phyloP scores from a whole-genome alignment of 2,329 filamentous ascomycete genomes.

The Rhynchosporium agropyri region DNA sequence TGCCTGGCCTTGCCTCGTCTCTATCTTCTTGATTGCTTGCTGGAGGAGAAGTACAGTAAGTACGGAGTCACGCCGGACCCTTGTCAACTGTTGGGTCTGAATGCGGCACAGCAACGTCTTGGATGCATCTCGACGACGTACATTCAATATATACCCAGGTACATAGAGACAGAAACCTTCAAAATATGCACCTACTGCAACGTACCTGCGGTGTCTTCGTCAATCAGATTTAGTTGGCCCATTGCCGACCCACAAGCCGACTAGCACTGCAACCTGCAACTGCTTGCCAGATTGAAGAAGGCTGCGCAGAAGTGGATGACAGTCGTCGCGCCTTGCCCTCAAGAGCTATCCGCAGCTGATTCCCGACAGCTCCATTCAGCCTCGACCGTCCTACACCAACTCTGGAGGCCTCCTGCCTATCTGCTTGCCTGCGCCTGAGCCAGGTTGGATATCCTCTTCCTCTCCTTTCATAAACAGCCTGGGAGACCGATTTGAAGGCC shows the following conservation, averaged over 20 bases:
- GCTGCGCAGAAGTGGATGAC: constrained; percentile 11
- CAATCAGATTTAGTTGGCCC: constrained; percentile 21
- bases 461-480: constrained; percentile 27
- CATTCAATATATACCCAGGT: constrained; percentile 1
- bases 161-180: constrained; percentile 13
- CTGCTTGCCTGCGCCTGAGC: constrained; percentile 25
- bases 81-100: not conserved
- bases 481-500: constrained; percentile 25
- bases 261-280: constrained; percentile 1
- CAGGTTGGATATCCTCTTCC: constrained; percentile 24
- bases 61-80: constrained; percentile 13
- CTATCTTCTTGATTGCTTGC: constrained; percentile 18
- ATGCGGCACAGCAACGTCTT: constrained; percentile 11
- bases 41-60: constrained; percentile 21
- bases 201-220: constrained; percentile 22
- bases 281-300: constrained; percentile 5
- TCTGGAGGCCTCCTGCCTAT: constrained; percentile 21
- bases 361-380: constrained; percentile 34
- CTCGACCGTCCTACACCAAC: constrained; percentile 36
- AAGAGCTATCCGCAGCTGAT: constrained; percentile 19
- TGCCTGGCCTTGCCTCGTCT: not conserved
- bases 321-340: constrained; percentile 5
- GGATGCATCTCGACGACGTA: constrained; percentile 6
- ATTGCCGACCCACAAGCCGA: constrained; percentile 17
- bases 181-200: constrained; percentile 25